Evolutionary conservation across 176 grass and related monocot genomes (phyloP).

Genomic region (Oryza punctata): DNA sequence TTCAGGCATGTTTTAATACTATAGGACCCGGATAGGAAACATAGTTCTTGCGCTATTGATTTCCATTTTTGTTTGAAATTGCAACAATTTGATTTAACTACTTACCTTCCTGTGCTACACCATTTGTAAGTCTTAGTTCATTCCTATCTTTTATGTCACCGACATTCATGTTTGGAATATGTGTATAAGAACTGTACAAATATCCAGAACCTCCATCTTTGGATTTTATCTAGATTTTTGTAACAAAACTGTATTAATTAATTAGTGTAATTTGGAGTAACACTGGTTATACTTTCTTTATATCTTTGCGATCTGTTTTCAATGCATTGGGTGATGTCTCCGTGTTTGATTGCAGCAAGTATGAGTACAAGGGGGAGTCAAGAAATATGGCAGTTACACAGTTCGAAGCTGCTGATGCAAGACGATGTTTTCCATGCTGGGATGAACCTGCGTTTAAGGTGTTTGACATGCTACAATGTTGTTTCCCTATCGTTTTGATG

Average conservation of each 20-base stretch:
- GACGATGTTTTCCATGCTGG: slow-evolving; percentile 91
- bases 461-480: not conserved
- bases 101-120: not conserved
- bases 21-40: not conserved
- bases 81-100: not conserved
- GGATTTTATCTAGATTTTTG: not conserved
- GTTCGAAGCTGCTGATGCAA: slow-evolving; percentile 82
- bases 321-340: not conserved
- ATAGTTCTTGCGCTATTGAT: slow-evolving; percentile 20
- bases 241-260: not conserved
- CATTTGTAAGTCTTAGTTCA: not conserved
- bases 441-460: slow-evolving; percentile 88
- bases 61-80: not conserved
- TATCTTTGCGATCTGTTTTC: not conserved
- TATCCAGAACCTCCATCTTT: not conserved
- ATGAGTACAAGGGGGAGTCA: slow-evolving; percentile 55
- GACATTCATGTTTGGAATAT: not conserved
- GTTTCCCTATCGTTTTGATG: slow-evolving; percentile 11
- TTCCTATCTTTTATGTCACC: not conserved
- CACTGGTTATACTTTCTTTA: not conserved
- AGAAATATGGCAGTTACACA: slow-evolving; percentile 85
- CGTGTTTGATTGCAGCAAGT: slow-evolving; percentile 49
- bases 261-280: not conserved
- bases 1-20: not conserved
- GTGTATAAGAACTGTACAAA: not conserved